Conservation (phyloP, 768 basidiomycete species). For the Trametes meyenii region DNA sequence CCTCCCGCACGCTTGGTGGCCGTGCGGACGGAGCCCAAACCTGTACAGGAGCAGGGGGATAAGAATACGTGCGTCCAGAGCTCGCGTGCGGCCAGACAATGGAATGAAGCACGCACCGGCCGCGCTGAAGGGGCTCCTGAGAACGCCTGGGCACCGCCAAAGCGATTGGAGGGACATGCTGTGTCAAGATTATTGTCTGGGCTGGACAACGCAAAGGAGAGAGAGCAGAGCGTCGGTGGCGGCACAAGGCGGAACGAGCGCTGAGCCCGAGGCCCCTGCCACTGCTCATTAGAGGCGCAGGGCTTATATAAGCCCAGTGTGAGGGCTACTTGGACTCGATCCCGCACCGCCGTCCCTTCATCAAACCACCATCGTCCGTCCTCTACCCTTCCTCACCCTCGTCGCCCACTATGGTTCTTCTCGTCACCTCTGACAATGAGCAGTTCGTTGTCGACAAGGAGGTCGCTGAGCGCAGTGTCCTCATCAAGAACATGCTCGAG, state of each 20-base stretch:
- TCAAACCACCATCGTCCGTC: conserved; percentile 22
- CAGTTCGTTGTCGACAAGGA: conserved; percentile 92
- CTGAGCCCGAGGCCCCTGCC: not conserved
- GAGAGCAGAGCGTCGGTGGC: not conserved
- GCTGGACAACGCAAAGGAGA: not conserved
- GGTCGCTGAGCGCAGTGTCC: conserved; percentile 91
- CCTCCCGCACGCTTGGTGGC: conserved; percentile 98
- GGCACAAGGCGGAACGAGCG: not conserved
- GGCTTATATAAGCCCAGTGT: conserved; percentile 25
- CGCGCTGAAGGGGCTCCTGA: conserved; percentile 20
- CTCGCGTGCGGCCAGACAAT: not conserved
- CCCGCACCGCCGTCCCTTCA: conserved; percentile 17
- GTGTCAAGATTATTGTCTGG: conserved; percentile 1
- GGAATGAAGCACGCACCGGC: conserved; percentile 9
- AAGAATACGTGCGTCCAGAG: not conserved
- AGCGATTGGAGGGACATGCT: conserved; percentile 24
- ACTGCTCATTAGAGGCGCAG: conserved; percentile 2
- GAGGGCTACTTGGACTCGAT: conserved; percentile 15
- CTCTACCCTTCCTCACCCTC: conserved; percentile 1
- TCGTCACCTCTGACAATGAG: conserved; percentile 95
- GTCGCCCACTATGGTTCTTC: conserved; percentile 69
- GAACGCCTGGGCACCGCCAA: conserved; percentile 15
- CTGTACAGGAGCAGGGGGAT: conserved; percentile 31
- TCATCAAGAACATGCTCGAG: conserved; percentile 99
- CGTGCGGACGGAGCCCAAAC: conserved; percentile 74